phyloP scores from a whole-genome alignment of 345 rosid genomes.

The Salix purpurea region DNA sequence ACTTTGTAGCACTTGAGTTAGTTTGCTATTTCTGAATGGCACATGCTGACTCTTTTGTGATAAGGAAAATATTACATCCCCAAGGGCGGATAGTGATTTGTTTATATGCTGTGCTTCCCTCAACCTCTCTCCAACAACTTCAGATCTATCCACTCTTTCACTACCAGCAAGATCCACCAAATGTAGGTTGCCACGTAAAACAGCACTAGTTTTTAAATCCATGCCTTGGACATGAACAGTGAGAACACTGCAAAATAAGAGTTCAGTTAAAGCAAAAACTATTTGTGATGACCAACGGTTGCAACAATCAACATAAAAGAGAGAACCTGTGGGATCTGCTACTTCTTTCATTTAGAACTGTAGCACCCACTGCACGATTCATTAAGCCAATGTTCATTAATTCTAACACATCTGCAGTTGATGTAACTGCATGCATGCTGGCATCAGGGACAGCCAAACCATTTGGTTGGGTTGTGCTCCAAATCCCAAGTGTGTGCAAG shows the following conservation, averaged over 20 bases:
- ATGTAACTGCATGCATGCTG: conserved; percentile 75
- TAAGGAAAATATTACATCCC: conserved; percentile 89
- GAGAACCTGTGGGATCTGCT: conserved; percentile 95
- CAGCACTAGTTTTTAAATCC: conserved; percentile 60
- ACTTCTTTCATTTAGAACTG: conserved; percentile 91
- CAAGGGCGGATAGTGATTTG: conserved; percentile 89
- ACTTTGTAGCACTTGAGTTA: conserved; percentile 98
- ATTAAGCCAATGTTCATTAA: conserved; percentile 75
- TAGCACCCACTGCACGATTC: conserved; percentile 87
- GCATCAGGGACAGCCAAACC: conserved; percentile 99
- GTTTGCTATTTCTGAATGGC: conserved; percentile 92
- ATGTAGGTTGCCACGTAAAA: conserved; percentile 79
- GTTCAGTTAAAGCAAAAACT: neutral
- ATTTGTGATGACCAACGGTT: neutral
- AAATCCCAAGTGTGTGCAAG: conserved; percentile 97
- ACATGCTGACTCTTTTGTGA: conserved; percentile 84
- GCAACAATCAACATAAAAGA: conserved; percentile 10
- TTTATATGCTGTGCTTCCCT: conserved; percentile 96
- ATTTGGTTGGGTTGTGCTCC: conserved; percentile 88
- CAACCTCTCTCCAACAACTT: conserved; percentile 93
- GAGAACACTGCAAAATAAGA: conserved; percentile 59
- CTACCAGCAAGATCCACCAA: conserved; percentile 98
- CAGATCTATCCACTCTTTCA: conserved; percentile 95
- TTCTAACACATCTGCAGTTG: conserved; percentile 79
- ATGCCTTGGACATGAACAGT: conserved; percentile 86